These are phyloP conservation scores for Astrephomene gubernaculifera DNA, from an alignment of 139 green algal species.

Conservation along the genomic window DNA sequence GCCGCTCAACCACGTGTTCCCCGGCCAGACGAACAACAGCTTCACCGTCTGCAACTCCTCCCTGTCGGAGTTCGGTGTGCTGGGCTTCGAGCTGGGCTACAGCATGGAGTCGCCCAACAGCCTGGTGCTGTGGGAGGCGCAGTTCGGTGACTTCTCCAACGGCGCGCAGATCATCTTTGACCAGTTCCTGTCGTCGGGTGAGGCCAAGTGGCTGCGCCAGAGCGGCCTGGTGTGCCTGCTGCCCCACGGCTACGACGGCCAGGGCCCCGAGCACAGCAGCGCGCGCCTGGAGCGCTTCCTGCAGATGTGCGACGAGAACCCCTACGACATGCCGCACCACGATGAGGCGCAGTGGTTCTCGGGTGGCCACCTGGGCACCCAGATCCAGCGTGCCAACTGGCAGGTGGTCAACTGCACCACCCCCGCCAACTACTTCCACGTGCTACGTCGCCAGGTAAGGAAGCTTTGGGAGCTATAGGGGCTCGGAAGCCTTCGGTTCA, in stretches of 20 bases:
- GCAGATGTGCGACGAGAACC: conserved; percentile 93
- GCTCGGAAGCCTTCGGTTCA: too few relatives aligned
- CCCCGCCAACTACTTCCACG: conserved; percentile 99
- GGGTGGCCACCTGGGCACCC: conserved; percentile 85
- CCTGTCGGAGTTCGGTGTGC: conserved; percentile 95
- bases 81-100: conserved; percentile 99
- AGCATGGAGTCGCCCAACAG: conserved; percentile 97
- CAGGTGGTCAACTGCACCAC: conserved; percentile 97
- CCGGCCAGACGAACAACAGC: conserved; percentile 74
- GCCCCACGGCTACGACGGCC: conserved; percentile 98
- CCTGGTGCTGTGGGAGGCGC: conserved; percentile 96
- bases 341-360: conserved; percentile 87
- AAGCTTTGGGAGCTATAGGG: too few relatives aligned
- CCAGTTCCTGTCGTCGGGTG: conserved; percentile 94
- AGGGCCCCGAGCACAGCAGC: conserved; percentile 95
- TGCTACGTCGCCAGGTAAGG: conserved; percentile 93
- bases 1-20: conserved; percentile 87
- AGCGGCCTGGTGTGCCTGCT: conserved; percentile 89
- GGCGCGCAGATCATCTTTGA: conserved; percentile 96
- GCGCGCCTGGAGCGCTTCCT: conserved; percentile 95
- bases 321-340: conserved; percentile 86
- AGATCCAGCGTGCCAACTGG: conserved; percentile 95
- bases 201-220: conserved; percentile 96
- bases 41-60: conserved; percentile 87
- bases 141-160: conserved; percentile 99